Evolutionary conservation across 495 filamentous ascomycete species (phyloP), one percentile per base, ranked within the genome.

Genomic region (Lichina pygmaea): DNA sequence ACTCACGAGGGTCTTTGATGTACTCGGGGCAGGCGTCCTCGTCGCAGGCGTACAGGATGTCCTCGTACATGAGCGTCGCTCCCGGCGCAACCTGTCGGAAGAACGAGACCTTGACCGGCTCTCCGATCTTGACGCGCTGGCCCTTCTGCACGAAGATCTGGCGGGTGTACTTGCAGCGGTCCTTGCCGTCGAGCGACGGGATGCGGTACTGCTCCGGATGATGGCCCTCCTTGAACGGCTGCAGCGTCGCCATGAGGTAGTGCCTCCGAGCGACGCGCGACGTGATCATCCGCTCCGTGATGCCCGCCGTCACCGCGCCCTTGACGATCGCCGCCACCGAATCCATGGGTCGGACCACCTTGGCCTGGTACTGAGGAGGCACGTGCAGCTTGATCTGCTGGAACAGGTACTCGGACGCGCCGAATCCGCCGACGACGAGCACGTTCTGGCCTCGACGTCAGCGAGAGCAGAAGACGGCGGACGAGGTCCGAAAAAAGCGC

Each of bases 141-240:
- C 91, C 91, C 66, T 95, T 97, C 55, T 94, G 89, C 52, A 97
- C 89, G 53, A 97, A 97, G 49, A 95, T 94, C 56, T 97, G 91
- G 40, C 89, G 69, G 6, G 89, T 97, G 57, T 94, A 97, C 66
- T 97, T 97, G 76, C 89, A 97, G 44, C 89, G 72, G 58, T 97
- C 89, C 55, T 93, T 93, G 47, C 89, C 89, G 52, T 97, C 89
- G 46, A 95, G 70, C 51, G 80, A 89, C 16, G 89, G 91, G 11
- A 97, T 91, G 50, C 89, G 84, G 62, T 95, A 95, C 48, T 89
- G 83, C 58, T 97, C 89, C 2, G 86, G 89, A 56, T 97, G 89
- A 58, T 95, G 92, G 13, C 89, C 89, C 57, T 95, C 86, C 60
- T 95, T 94, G 70, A 97, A 97, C 7, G 91, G 91, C 57, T 95